Evolutionary conservation across 2,329 filamentous ascomycete species (phyloP), one percentile per base, ranked within the genome.

Genomic region (Beauveria pseudobassiana): DNA sequence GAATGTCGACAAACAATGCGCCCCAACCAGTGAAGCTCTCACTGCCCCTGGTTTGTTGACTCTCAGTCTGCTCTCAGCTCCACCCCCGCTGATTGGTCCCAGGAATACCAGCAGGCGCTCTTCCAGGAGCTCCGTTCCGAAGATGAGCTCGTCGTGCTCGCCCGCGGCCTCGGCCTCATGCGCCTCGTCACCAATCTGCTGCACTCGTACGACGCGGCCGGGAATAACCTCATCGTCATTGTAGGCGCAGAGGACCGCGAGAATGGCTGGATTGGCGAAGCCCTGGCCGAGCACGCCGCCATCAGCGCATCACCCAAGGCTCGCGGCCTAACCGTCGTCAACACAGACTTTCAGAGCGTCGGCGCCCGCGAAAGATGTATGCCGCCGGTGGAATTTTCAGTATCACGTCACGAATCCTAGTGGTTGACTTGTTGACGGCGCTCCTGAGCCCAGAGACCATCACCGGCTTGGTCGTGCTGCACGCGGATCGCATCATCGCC

Each of bases 191-290:
- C 91, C n/a, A 99, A 98, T 72, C 84, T 99, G 45, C 85, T 99
- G 30, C 95, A 99, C 75, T 93, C 93, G 22, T 97, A 97, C 76
- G 95, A 99, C 82, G 93, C 92, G 1, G 91, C 91, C 3, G 95
- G 95, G 16, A 96, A 95, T 76, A 98, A 96, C 71, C 79, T 99
- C 60, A 87, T 99, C 54, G 80, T 99, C 50, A 77, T 99, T 22
- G 86, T 98, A 48, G 93, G 92, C 10, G 93, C 95, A 42, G 90
- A 95, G 63, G 92, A 97, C 40, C 86, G 90, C 63, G 95, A 99
- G 72, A 97, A 97, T 84, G 87, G 88, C 61, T 98, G 93, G 93
- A 92, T 99, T 63, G 95, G 95, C 67, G 95, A 98, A 78, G 91
- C 92, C 34, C 79, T 99, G 71, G 95, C 95, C 26, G 95, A 99